Conservation (phyloP, 306 rosid genomes). For the Begonia loranthoides region DNA sequence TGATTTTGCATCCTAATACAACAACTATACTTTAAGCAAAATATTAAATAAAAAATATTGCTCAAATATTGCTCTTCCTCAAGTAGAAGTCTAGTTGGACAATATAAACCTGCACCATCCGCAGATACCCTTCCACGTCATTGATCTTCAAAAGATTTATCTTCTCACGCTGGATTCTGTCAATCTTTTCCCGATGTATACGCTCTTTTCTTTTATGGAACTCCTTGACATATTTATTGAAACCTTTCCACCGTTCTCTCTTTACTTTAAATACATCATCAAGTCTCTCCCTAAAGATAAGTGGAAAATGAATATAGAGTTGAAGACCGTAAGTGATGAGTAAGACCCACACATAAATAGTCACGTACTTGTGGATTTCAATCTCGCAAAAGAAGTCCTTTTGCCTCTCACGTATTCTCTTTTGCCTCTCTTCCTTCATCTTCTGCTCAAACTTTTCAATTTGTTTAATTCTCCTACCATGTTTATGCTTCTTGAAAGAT, state of each 20-base stretch:
- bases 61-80: not conserved
- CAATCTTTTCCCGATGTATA: slow-evolving; percentile 94
- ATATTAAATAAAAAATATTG: not conserved
- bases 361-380: slow-evolving; percentile 94
- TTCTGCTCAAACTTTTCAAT: slow-evolving; percentile 87
- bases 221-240: slow-evolving; percentile 84
- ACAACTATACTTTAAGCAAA: slow-evolving; percentile 4
- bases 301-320: slow-evolving; percentile 1
- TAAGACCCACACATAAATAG: slow-evolving; percentile 7
- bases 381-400: slow-evolving; percentile 92
- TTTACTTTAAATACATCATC: slow-evolving; percentile 84
- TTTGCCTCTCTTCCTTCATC: slow-evolving; percentile 99
- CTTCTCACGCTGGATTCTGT: slow-evolving; percentile 96
- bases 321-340: not conserved
- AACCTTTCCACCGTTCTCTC: slow-evolving; percentile 88
- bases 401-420: slow-evolving; percentile 94
- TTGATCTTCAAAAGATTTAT: slow-evolving; percentile 94
- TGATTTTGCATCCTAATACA: slow-evolving; percentile 82
- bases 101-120: slow-evolving; percentile 92
- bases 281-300: slow-evolving; percentile 62
- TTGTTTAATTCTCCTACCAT: slow-evolving; percentile 93
- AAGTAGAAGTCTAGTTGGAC: slow-evolving; percentile 1
- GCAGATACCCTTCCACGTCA: slow-evolving; percentile 95
- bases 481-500: slow-evolving; percentile 80
- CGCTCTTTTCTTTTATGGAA: slow-evolving; percentile 96